A percentile compares a stretch with the other conserved stretches of the same genome.
Conservation (phyloP, 176 grass and related monocot genomes). For the Oryza glumipatula region DNA sequence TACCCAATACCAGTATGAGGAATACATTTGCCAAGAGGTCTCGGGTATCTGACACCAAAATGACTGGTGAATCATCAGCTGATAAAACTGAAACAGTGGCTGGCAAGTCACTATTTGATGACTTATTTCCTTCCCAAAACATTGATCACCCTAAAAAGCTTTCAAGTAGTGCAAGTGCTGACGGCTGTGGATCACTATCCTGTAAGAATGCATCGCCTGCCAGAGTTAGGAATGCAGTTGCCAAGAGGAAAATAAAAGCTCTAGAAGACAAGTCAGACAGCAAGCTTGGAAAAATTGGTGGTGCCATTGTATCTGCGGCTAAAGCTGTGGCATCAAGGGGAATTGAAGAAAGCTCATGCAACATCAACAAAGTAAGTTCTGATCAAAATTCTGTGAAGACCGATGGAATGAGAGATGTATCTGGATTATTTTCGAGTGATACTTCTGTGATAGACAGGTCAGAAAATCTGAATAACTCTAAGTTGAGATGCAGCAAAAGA, state of each 20-base stretch:
- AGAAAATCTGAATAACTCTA: slow-evolving; percentile 37
- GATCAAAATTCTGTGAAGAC: slow-evolving; percentile 4
- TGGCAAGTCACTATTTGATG: slow-evolving; percentile 32
- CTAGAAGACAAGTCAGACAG: slow-evolving; percentile 35
- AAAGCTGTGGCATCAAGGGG: slow-evolving; percentile 34
- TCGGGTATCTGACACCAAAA: slow-evolving; percentile 25
- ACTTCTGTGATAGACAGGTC: slow-evolving; percentile 14
- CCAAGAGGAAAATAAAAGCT: slow-evolving; percentile 65
- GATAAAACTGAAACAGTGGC: slow-evolving; percentile 28
- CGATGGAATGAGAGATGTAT: slow-evolving; percentile 36
- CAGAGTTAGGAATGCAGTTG: slow-evolving; percentile 60
- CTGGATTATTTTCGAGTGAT: slow-evolving; percentile 33
- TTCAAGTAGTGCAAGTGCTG: slow-evolving; percentile 42
- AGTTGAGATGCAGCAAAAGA: slow-evolving; percentile 47
- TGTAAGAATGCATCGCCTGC: slow-evolving; percentile 1
- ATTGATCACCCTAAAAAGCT: slow-evolving; percentile 36
- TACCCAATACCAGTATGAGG: slow-evolving; percentile 32
- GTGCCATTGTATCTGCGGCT: slow-evolving; percentile 47
- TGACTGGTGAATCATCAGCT: slow-evolving; percentile 22
- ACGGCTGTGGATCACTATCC: slow-evolving; percentile 33
- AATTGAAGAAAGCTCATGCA: slow-evolving; percentile 28
- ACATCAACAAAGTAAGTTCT: slow-evolving; percentile 25
- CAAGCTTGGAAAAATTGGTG: slow-evolving; percentile 45
- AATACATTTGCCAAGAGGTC: slow-evolving; percentile 36
- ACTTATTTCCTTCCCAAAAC: slow-evolving; percentile 36